phyloP scores from a whole-genome alignment of 2,329 filamentous ascomycete genomes.

The Atkinsonella hypoxylon region DNA sequence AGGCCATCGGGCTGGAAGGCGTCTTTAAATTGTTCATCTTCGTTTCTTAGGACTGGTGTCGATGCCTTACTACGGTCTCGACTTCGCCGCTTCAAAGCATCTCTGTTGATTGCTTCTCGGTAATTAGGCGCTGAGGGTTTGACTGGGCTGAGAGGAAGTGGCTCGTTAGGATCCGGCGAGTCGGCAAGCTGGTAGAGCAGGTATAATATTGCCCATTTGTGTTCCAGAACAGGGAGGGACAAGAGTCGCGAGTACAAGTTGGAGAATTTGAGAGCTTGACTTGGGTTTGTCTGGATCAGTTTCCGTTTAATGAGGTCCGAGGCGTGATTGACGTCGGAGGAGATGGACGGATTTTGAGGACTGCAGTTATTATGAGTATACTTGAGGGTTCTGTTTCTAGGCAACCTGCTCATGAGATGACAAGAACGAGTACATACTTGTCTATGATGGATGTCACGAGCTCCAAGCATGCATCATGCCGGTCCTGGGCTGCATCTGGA shows the following conservation, averaged over 20 bases:
- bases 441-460: constrained; percentile 40
- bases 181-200: constrained; percentile 77
- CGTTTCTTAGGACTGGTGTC: constrained; percentile 24
- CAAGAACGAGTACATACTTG: constrained; percentile 23
- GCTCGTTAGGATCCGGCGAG: constrained; percentile 43
- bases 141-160: constrained; percentile 31
- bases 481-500: constrained; percentile 54
- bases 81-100: constrained; percentile 25
- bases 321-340: constrained; percentile 76
- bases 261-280: constrained; percentile 72
- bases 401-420: too few species aligned
- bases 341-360: constrained; percentile 40
- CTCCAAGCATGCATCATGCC: constrained; percentile 50
- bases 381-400: too few species aligned
- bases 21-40: constrained; percentile 38
- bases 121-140: constrained; percentile 27
- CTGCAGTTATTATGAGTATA: constrained; percentile 15
- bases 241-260: constrained; percentile 84
- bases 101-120: constrained; percentile 24
- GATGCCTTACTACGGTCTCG: constrained; percentile 26
- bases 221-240: constrained; percentile 80
- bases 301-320: constrained; percentile 86
- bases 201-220: constrained; percentile 96
- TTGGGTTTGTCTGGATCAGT: constrained; percentile 65
- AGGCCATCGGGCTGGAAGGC: constrained; percentile 44